Evolutionary conservation across 495 filamentous ascomycete genomes (phyloP).

Genomic region (Cudoniella acicularis): DNA sequence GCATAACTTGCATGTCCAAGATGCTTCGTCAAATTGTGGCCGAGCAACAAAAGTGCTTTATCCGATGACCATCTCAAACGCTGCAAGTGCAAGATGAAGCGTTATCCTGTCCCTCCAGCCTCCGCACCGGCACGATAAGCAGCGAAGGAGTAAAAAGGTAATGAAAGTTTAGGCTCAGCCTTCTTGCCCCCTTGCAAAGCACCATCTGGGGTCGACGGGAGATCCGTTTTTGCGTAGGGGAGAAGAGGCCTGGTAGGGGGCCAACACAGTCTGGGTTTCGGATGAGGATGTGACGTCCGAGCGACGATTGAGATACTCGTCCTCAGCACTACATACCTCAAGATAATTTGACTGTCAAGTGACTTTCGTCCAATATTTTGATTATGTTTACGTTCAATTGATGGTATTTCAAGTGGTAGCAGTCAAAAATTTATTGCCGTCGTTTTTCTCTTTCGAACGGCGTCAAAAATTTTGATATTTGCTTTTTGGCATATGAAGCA

Average conservation of each 20-base stretch:
- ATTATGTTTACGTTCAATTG: too few species aligned
- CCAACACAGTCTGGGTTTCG: neutral
- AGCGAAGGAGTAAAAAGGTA: neutral
- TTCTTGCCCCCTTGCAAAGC: neutral
- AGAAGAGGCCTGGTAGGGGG: neutral
- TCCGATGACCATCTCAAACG: neutral
- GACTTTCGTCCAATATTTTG: too few species aligned
- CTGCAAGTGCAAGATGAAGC: neutral
- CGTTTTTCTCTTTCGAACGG: too few species aligned
- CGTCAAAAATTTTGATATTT: too few species aligned
- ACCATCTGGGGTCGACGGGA: neutral
- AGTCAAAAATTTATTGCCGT: too few species aligned
- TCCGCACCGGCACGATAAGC: neutral
- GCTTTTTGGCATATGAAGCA: neutral
- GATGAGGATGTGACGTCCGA: neutral
- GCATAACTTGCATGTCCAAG: too few species aligned
- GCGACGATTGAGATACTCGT: neutral
- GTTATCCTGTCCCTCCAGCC: neutral
- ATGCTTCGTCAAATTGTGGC: neutral
- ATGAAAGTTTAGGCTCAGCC: neutral
- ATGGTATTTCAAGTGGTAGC: too few species aligned
- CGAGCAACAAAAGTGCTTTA: neutral
- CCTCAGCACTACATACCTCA: neutral
- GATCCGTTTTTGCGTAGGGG: neutral
- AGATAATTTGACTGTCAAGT: neutral